phyloP scores from a whole-genome alignment of 805 yeast genomes.

The Ogataea methanolica region DNA sequence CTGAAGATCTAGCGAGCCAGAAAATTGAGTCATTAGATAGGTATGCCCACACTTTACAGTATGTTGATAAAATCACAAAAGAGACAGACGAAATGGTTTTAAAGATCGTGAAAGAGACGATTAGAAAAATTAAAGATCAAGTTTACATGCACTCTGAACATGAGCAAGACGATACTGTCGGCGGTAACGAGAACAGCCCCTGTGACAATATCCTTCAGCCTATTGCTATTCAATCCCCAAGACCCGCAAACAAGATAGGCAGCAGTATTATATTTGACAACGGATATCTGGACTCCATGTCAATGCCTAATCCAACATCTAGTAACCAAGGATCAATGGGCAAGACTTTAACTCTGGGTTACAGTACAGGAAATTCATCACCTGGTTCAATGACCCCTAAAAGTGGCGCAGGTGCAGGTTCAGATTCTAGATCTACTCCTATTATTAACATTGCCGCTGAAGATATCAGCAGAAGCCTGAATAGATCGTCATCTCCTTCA shows the following conservation, averaged over 20 bases:
- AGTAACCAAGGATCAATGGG: conserved; percentile 1
- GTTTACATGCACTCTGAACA: conserved; percentile 18
- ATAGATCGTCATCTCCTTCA: conserved; percentile 16
- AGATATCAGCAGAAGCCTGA: conserved; percentile 9
- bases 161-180: conserved; percentile 12
- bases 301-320: conserved; percentile 1
- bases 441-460: conserved; percentile 20
- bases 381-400: conserved; percentile 23
- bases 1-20: conserved; percentile 51
- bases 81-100: conserved; percentile 74
- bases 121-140: conserved; percentile 45
- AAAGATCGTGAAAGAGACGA: conserved; percentile 57
- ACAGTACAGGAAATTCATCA: conserved; percentile 11
- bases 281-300: conserved; percentile 15
- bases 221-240: conserved; percentile 15
- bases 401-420: conserved; percentile 7
- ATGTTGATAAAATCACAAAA: conserved; percentile 67
- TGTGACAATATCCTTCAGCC: conserved; percentile 4
- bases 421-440: conserved; percentile 24
- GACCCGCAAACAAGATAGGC: conserved; percentile 10
- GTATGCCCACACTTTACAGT: conserved; percentile 67
- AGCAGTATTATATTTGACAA: conserved; percentile 19
- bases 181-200: not conserved
- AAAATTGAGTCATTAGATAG: conserved; percentile 70
- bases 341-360: conserved; percentile 1